Conservation (phyloP, 106 monocot species). For the Dioscorea alata region DNA sequence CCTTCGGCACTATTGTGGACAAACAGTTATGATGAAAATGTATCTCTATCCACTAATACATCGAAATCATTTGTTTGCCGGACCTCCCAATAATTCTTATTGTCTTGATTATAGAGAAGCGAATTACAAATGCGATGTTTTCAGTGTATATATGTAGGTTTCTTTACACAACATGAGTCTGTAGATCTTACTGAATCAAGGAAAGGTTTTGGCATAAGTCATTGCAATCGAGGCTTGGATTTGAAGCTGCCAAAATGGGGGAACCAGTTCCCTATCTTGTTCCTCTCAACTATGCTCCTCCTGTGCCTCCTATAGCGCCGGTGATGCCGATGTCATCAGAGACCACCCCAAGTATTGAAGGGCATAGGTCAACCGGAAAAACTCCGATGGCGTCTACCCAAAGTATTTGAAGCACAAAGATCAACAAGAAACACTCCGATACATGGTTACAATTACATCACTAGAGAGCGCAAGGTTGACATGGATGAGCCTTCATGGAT, state of each 20-base stretch:
- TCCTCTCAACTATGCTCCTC: background rate
- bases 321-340: background rate
- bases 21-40: too few relatives aligned
- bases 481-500: background rate
- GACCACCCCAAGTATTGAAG: background rate
- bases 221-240: background rate
- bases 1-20: too few relatives aligned
- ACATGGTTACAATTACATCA: background rate
- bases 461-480: background rate
- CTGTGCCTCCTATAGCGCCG: background rate
- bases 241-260: background rate
- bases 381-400: too few relatives aligned
- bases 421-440: background rate
- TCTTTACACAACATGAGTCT: background rate
- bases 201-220: background rate
- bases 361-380: too few relatives aligned
- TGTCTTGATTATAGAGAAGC: background rate
- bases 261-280: background rate
- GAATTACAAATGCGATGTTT: background rate
- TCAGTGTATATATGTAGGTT: background rate
- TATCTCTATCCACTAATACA: too few relatives aligned
- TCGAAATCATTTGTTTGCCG: too few relatives aligned
- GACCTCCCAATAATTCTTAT: background rate
- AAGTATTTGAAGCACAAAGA: too few relatives aligned
- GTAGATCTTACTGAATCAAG: background rate